Percentiles rank a stretch among this genome's conserved stretches.
Evolutionary conservation across 805 yeast genomes (phyloP).

Genomic region (Candida silvicultrix): DNA sequence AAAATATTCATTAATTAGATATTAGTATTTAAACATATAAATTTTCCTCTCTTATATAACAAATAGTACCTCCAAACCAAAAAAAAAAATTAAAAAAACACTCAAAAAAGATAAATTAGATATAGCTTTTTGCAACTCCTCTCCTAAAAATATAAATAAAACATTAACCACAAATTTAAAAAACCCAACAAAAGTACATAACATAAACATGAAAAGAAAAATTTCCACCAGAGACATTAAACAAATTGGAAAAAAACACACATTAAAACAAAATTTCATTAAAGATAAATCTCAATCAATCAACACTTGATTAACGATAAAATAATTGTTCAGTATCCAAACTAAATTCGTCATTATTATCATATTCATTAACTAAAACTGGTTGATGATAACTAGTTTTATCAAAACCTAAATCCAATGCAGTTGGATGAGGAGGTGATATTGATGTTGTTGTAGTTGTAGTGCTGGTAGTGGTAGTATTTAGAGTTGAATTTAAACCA

Average conservation of each 20-base stretch:
- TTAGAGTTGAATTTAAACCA: neutral
- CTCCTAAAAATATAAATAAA: no score
- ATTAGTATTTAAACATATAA: no score
- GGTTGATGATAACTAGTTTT: neutral
- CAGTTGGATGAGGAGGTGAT: neutral
- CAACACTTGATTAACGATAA: slow-evolving; percentile 7
- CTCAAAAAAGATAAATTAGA: no score
- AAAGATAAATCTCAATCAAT: no score
- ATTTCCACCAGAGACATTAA: no score
- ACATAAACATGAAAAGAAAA: no score
- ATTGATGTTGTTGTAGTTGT: neutral
- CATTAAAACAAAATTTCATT: neutral
- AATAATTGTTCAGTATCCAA: slow-evolving; percentile 22
- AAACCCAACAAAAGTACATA: no score
- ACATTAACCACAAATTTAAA: no score
- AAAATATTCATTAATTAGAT: neutral
- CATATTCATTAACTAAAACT: slow-evolving; percentile 10
- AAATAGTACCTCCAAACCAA: no score
- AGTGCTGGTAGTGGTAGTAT: neutral
- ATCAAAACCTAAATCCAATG: neutral
- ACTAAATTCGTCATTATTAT: slow-evolving; percentile 21
- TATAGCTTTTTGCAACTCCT: no score
- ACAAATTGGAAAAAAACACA: no score
- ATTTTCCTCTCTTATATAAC: no score
- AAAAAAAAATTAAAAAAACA: neutral